Evolutionary conservation across 2,329 filamentous ascomycete species (phyloP), one percentile per base, ranked within the genome.

Genomic region (Lasiodiplodia theobromae): DNA sequence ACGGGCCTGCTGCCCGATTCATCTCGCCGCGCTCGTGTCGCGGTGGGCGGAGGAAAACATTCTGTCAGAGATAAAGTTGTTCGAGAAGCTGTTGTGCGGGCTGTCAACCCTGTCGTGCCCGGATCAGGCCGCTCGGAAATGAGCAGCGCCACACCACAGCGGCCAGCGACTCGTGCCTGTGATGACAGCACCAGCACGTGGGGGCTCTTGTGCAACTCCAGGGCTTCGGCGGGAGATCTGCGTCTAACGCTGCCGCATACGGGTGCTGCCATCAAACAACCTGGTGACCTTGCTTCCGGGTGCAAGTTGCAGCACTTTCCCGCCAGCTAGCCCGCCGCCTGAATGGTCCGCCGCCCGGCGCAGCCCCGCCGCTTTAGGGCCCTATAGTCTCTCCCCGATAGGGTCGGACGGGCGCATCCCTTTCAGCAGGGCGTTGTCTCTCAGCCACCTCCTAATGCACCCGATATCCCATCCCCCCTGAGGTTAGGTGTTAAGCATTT

Each of bases 201-300:
- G 66, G 66, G 66, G 56, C 51, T 56, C 51, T 53, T 51, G 49
- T 66, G 34, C 52, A 34, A 66, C 63, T 66, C 63, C 52, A 56
- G 63, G 52, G 63, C 63, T 66, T 25, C 44, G 47, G 57, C 66
- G 66, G 66, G 66, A 68, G 66, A 68, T 68, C 66, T 60, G 56
- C 66, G 44, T 28, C 57, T 68, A 54, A 68, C 66, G 66, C 56
- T 68, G 44, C 66, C 66, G 66, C 66, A 64, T 64, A 64, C 31
- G 60, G 60, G 60, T 31, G 60, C 18, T 64, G 60, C 28, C 37
- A 64, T 64, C 60, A 64, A 62, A 47, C 14, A 49, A 40, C 28
- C 28, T 11, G 53, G 12, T 49, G 21, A 62, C 38, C 38, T 62
- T 47, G 57, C 34, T 60, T 60, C 34, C 40, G 40, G 37, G 40